Evolutionary conservation across 2,329 filamentous ascomycete species (phyloP), one percentile per base, ranked within the genome.

Genomic region (Plectosphaerella plurivora): DNA sequence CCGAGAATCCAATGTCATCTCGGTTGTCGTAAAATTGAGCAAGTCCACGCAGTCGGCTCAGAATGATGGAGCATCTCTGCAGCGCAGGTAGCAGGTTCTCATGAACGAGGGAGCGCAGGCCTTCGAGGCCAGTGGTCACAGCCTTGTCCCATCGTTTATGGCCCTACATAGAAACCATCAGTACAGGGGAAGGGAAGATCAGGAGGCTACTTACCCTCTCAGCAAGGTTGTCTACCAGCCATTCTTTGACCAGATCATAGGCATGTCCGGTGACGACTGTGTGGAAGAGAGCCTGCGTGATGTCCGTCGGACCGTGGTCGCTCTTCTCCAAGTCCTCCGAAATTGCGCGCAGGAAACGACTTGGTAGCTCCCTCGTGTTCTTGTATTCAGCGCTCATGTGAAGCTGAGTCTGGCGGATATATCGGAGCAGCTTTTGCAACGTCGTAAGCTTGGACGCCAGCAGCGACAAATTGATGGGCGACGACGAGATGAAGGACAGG

Each of bases 121-220:
- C 87, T 54, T 89, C 85, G 18, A 97, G 86, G 1, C 91, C 90
- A 4, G 84, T 83, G 2, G 82, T 79, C 2, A 95, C 88, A 6
- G 89, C 87, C 63, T 93, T 95, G 57, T 97, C 92, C 94, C 94
- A 99, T 47, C 94, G 80, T 69, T 96, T 97, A 61, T 96, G 89
- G 1, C 91, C 91, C 87, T 94, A 49, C 51, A 45, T 54, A 51
- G 58, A 39, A 39, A 39, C 10, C 15, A 39, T 39, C 12, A 39
- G 15, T 33, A 33, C 28, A 33, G 28, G 18, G 35, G 20, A 45
- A 28, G 20, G 48, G 22, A 1, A 50, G 35, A 20, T 36, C 5
- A 39, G 37, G 25, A 24, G 18, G 11, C 9, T 28, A 68, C 81
- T 63, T 74, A 92, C 89, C 56, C 89, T 77, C 64, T 95, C 90